Evolutionary conservation across 352 stramenopile species (phyloP).

Genomic region (Phytophthora pinifolia): DNA sequence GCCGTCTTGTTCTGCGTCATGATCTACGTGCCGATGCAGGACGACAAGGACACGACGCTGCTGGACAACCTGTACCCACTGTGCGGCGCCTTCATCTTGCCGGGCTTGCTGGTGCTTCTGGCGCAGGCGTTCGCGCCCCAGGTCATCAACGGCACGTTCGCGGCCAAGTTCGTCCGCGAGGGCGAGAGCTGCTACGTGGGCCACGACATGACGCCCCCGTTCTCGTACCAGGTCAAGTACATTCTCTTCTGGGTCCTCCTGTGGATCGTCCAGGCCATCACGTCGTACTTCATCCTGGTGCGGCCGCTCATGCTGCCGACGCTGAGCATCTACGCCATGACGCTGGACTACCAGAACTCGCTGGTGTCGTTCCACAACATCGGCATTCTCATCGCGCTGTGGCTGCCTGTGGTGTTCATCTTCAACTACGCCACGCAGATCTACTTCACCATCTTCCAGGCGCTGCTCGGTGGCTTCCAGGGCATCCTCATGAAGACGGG

Average conservation of each 20-base stretch:
- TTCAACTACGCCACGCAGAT: constrained; percentile 85
- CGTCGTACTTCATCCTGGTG: constrained; percentile 72
- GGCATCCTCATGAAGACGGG: constrained; percentile 77
- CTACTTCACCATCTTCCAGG: constrained; percentile 81
- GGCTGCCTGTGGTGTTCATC: constrained; percentile 67
- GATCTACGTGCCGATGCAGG: constrained; percentile 60
- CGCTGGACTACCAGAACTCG: constrained; percentile 64
- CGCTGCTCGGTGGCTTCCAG: constrained; percentile 59
- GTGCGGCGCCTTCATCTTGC: constrained; percentile 46
- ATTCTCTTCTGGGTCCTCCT: constrained; percentile 63
- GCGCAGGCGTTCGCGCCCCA: constrained; percentile 54
- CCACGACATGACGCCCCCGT: constrained; percentile 60
- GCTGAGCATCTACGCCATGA: constrained; percentile 73
- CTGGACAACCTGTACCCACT: constrained; percentile 47
- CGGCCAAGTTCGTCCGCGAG: constrained; percentile 72
- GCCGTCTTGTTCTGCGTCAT: constrained; percentile 53
- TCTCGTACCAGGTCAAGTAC: constrained; percentile 66
- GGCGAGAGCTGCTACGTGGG: constrained; percentile 73
- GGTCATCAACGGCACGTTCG: constrained; percentile 52
- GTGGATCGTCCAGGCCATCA: constrained; percentile 51
- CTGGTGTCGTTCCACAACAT: constrained; percentile 78
- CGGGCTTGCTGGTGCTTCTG: constrained; percentile 52
- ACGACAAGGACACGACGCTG: constrained; percentile 45
- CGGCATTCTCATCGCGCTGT: constrained; percentile 63
- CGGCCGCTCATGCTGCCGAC: constrained; percentile 66